Evolutionary conservation across 192 early-diverging fungal species (phyloP).

Genomic region (Coemansia sp.): DNA sequence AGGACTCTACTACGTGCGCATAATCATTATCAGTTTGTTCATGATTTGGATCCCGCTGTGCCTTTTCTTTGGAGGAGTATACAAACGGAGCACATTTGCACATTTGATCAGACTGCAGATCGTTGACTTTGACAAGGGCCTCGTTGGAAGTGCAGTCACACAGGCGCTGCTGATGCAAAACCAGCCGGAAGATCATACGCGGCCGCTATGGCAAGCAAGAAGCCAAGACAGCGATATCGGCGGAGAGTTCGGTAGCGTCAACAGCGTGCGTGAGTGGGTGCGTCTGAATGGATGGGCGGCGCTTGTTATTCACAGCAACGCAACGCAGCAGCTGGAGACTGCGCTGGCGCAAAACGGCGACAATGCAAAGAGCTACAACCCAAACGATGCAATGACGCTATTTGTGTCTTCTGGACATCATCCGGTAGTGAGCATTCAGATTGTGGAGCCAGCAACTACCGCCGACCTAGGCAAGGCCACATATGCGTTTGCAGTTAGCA

Average conservation of each 20-base stretch:
- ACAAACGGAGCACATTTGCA: slow-evolving; percentile 11
- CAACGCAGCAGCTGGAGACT: slow-evolving; percentile 6
- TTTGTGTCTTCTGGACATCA: slow-evolving; percentile 19
- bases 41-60: slow-evolving; percentile 23
- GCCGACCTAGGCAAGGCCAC: neutral
- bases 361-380: neutral
- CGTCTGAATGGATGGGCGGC: slow-evolving; percentile 29
- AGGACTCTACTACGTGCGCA: slow-evolving; percentile 23
- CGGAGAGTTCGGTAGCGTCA: neutral
- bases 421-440: slow-evolving; percentile 1
- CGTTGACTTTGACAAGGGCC: slow-evolving; percentile 20
- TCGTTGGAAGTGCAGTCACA: slow-evolving; percentile 15
- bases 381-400: slow-evolving; percentile 12
- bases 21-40: slow-evolving; percentile 3
- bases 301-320: slow-evolving; percentile 25
- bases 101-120: slow-evolving; percentile 8
- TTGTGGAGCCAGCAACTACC: slow-evolving; percentile 9
- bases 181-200: neutral
- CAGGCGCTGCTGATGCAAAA: slow-evolving; percentile 7
- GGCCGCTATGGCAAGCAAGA: slow-evolving; percentile 8
- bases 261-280: slow-evolving; percentile 17
- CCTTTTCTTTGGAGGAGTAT: slow-evolving; percentile 24
- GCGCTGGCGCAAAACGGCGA: slow-evolving; percentile 4
- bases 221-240: neutral
- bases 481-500: neutral